Percentiles rank a stretch among this genome's conserved stretches.
Conservation (phyloP, 106 monocot species). For the Acorus gramineus region DNA sequence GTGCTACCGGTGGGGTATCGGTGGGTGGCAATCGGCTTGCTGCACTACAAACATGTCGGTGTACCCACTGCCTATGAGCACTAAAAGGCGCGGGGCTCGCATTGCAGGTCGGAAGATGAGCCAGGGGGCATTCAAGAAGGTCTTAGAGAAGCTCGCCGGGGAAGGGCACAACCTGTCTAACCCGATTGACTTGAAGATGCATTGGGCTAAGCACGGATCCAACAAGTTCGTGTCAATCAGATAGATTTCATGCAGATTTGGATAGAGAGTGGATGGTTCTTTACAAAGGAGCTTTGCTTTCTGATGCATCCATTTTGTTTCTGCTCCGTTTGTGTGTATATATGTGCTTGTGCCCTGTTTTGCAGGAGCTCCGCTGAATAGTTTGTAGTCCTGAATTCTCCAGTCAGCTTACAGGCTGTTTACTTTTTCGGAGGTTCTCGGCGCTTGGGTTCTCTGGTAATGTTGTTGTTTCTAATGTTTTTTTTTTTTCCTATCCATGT, state of each 20-base stretch:
- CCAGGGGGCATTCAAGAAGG: slow-evolving; percentile 30
- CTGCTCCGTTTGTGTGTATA: slow-evolving; percentile 14
- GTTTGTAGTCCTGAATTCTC: slow-evolving; percentile 14
- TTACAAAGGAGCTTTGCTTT: not conserved
- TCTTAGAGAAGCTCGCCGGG: slow-evolving; percentile 16
- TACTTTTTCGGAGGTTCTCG: slow-evolving; percentile 13
- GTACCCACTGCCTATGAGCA: slow-evolving; percentile 25
- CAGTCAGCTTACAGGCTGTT: slow-evolving; percentile 5
- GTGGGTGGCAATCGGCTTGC: slow-evolving; percentile 35
- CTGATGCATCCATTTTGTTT: slow-evolving; percentile 12
- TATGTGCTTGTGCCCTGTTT: slow-evolving; percentile 6
- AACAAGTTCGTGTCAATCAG: slow-evolving; percentile 29
- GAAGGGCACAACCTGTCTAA: slow-evolving; percentile 21
- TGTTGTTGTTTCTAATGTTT: not conserved
- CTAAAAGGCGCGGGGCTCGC: slow-evolving; percentile 18
- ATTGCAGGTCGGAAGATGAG: slow-evolving; percentile 33
- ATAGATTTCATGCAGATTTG: slow-evolving; percentile 2
- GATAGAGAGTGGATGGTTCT: no score
- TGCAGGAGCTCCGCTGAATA: slow-evolving; percentile 9
- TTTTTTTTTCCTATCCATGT: not conserved
- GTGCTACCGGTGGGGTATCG: slow-evolving; percentile 27
- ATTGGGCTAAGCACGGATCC: slow-evolving; percentile 27
- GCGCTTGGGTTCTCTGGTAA: slow-evolving; percentile 1
- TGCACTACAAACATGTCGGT: slow-evolving; percentile 20
- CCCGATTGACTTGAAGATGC: slow-evolving; percentile 17